A percentile compares a stretch with the other conserved stretches of the same genome.
phyloP scores from a whole-genome alignment of 805 yeast species.

The Starmerella davenportii region DNA sequence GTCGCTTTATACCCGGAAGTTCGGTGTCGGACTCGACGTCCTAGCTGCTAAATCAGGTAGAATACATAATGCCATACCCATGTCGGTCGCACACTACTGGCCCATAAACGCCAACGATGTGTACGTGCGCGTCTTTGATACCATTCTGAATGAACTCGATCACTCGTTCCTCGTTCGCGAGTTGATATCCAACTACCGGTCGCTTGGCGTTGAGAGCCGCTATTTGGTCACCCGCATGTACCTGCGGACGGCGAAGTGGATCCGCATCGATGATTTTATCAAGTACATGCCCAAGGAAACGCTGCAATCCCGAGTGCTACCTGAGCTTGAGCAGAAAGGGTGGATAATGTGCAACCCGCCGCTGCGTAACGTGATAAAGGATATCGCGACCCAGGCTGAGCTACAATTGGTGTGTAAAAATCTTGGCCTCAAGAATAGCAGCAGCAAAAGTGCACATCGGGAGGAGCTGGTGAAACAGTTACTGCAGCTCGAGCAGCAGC shows the following conservation, averaged over 20 bases:
- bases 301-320: slow-evolving; percentile 5
- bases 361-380: slow-evolving; percentile 7
- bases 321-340: slow-evolving; percentile 5
- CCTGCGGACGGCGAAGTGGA: slow-evolving; percentile 13
- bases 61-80: no score
- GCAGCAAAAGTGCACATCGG: not conserved
- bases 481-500: slow-evolving; percentile 8
- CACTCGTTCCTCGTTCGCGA: slow-evolving; percentile 4
- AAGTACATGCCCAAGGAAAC: slow-evolving; percentile 16
- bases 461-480: slow-evolving; percentile 8
- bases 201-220: slow-evolving; percentile 8
- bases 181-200: slow-evolving; percentile 1
- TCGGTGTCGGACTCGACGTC: no score
- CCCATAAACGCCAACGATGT: slow-evolving; percentile 14
- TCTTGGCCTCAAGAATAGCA: slow-evolving; percentile 2
- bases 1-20: no score
- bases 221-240: slow-evolving; percentile 15
- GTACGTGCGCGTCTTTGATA: slow-evolving; percentile 15
- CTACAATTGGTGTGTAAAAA: slow-evolving; percentile 10
- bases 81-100: slow-evolving; percentile 13
- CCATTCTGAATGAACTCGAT: slow-evolving; percentile 15
- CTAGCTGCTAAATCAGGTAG: no score
- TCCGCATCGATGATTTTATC: slow-evolving; percentile 13
- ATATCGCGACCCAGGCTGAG: slow-evolving; percentile 15
- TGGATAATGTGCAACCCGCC: slow-evolving; percentile 11